Evolutionary conservation across 345 rosid species (phyloP).

Genomic region (Camelina hispida): DNA sequence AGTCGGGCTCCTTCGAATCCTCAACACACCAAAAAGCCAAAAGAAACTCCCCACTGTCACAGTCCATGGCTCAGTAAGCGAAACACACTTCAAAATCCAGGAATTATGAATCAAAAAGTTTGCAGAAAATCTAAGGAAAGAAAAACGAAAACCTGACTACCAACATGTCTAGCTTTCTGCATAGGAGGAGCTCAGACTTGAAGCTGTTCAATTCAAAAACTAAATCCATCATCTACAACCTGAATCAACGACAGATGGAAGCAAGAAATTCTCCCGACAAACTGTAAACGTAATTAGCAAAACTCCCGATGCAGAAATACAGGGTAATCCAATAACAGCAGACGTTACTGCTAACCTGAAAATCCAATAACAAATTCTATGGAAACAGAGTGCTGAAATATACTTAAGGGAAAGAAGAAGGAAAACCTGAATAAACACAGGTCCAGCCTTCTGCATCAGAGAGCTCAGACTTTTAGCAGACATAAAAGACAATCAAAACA

Average conservation of each 20-base stretch:
- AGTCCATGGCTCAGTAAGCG: background rate
- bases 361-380: background rate
- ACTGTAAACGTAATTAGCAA: background rate
- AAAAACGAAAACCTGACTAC: background rate
- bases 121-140: background rate
- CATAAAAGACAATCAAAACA: background rate
- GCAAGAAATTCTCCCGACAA: background rate
- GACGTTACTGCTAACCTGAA: background rate
- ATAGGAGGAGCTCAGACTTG: background rate
- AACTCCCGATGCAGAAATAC: too few relatives aligned
- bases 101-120: background rate
- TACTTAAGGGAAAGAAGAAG: background rate
- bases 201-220: background rate
- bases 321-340: background rate
- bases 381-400: background rate
- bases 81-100: background rate
- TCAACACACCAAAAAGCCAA: background rate
- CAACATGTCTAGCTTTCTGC: constrained; percentile 5
- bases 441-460: background rate
- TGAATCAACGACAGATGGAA: background rate
- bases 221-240: background rate
- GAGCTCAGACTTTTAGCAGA: background rate
- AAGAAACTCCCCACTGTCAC: background rate
- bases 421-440: background rate
- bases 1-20: background rate